Base-by-base conservation (phyloP, 768 basidiomycete genomes). In the Pisolithus sp. region DNA sequence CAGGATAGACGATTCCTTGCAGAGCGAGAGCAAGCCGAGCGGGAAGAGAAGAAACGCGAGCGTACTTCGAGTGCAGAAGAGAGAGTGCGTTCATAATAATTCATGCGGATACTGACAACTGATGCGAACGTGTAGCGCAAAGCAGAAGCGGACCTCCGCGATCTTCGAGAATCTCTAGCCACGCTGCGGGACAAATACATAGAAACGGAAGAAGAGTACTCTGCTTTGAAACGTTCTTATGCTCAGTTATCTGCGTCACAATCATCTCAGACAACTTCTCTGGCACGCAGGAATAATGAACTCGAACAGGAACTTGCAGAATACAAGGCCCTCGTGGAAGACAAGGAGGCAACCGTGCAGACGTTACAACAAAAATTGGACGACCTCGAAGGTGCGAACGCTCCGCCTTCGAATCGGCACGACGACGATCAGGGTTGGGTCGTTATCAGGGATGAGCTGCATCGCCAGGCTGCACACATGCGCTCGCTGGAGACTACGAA, bases 1-100 rank as follows among this genome's bases (percentile, higher is more conserved):
- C 71, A 77, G 17, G 89, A 91, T 60, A 70, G 87, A 36, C 70
- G 85, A 17, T 88, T 75, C 72, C 74, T 89, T 46, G 71, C 82
- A 0, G 85, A 89, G 55, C 67, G 83, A 4, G 88, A 89, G 63
- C 71, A 76, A 46, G 79, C 82, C 36, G 86, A 89, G 54, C 71
- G 79, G 21, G 80, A 82, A 52, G 85, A 83, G 65, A 85, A 80
- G 65, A 82, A 87, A 51, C 64, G 64, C 9, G 80, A 86, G 50
- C 71, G 77, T 15, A 64, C 61, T 4, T 75, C 75, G 36, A 68
- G 71, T 48, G 74, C 76, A 4, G 75, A 78, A 52, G 82, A 84
- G 55, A 86, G 82, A 76, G 89, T 87, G 46, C 39, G 74, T 64
- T 13, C 44, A 13, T 53, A 15, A 24, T 28, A 34, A 17, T 49